Conservation (phyloP, 1,139 yeast species). For the Kodamaea plutei region DNA sequence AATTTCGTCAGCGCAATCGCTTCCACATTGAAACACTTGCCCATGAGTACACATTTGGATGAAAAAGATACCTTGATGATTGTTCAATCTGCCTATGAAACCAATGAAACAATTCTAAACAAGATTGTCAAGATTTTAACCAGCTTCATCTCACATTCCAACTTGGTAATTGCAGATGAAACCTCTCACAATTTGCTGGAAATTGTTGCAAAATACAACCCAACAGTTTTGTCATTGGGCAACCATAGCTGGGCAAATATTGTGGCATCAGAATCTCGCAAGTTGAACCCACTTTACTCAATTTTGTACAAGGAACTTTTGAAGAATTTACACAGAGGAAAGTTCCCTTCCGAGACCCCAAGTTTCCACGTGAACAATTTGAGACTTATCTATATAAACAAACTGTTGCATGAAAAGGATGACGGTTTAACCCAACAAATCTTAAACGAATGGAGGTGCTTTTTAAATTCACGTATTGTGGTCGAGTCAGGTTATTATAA, state of each 20-base stretch:
- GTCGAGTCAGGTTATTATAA: constrained; percentile 47
- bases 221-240: constrained; percentile 23
- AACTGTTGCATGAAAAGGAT: constrained; percentile 13
- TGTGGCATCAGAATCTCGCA: constrained; percentile 7
- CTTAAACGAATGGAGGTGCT: constrained; percentile 43
- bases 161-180: constrained; percentile 15
- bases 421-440: constrained; percentile 21
- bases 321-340: constrained; percentile 25
- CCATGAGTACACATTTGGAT: constrained; percentile 39
- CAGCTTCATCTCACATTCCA: constrained; percentile 24
- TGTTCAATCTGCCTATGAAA: constrained; percentile 16
- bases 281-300: constrained; percentile 13
- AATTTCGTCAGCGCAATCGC: constrained; percentile 64
- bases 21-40: constrained; percentile 56
- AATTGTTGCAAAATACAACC: constrained; percentile 13
- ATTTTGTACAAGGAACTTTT: constrained; percentile 17
- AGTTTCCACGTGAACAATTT: constrained; percentile 14
- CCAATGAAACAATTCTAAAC: constrained; percentile 23
- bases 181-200: constrained; percentile 9
- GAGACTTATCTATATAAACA: constrained; percentile 41
- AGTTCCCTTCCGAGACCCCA: constrained; percentile 20
- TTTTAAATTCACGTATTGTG: constrained; percentile 48
- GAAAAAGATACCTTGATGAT: constrained; percentile 42
- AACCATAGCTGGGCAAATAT: constrained; percentile 12
- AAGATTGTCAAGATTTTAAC: constrained; percentile 28